Evolutionary conservation across 139 green algal species (phyloP).

Genomic region (Chlorella sp.): DNA sequence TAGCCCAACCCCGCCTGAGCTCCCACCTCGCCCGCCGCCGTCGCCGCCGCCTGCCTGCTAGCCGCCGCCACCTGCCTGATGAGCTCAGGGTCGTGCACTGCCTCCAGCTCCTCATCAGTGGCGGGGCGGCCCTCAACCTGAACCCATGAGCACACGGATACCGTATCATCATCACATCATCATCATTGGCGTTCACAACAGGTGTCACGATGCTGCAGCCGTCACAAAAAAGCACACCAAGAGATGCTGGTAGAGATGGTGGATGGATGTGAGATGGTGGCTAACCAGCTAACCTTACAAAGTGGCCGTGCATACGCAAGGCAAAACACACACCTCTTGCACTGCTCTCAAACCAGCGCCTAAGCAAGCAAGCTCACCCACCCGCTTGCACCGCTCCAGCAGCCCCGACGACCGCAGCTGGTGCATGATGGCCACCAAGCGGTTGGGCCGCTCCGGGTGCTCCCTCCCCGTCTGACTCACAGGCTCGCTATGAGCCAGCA

Average conservation of each 20-base stretch:
- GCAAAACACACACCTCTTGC: neutral
- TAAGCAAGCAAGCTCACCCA: neutral
- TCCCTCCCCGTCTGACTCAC: neutral
- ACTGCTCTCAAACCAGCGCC: neutral
- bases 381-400: constrained; percentile 18
- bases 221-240: too few relatives aligned
- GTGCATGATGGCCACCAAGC: constrained; percentile 55
- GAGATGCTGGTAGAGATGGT: too few relatives aligned
- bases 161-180: neutral
- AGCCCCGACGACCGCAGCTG: constrained; percentile 41
- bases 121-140: constrained; percentile 30
- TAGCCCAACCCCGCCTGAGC: too few relatives aligned
- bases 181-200: too few relatives aligned
- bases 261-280: neutral
- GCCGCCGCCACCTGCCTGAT: constrained; percentile 27
- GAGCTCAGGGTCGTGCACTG: constrained; percentile 51
- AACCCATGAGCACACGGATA: neutral
- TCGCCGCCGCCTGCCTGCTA: neutral
- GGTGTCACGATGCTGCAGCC: too few relatives aligned
- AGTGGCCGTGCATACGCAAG: neutral
- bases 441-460: constrained; percentile 51
- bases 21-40: too few relatives aligned
- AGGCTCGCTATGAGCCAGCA: constrained; percentile 7
- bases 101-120: constrained; percentile 44
- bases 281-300: neutral